phyloP scores from a whole-genome alignment of 371 early-diverging fungal species.

The Cokeromyces recurvatus region DNA sequence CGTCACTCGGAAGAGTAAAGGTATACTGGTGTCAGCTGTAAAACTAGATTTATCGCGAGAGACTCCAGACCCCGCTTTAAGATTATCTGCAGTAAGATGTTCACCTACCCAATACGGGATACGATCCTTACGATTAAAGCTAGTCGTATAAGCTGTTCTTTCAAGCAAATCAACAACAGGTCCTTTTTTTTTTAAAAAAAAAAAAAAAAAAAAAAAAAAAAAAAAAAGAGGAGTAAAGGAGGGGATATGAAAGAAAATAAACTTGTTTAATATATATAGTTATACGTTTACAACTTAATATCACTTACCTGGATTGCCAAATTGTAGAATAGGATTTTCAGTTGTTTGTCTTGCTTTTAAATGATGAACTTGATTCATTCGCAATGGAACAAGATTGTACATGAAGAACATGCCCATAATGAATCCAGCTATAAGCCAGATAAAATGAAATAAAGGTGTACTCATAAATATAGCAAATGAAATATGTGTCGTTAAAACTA shows the following conservation, averaged over 20 bases:
- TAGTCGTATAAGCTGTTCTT: conserved; percentile 48
- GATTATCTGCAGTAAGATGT: conserved; percentile 64
- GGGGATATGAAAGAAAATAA: background rate
- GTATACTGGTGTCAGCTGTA: conserved; percentile 56
- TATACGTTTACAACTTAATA: background rate
- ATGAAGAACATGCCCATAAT: conserved; percentile 22
- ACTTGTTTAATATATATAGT: no score
- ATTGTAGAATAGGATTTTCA: conserved; percentile 22
- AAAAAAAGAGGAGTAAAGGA: background rate
- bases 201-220: no score
- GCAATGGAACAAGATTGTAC: conserved; percentile 7
- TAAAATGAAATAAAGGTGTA: conserved; percentile 1
- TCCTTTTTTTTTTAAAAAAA: conserved; percentile 25
- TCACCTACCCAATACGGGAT: conserved; percentile 82
- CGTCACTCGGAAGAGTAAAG: conserved; percentile 55
- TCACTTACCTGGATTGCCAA: conserved; percentile 42
- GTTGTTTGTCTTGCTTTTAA: background rate
- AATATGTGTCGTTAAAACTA: background rate
- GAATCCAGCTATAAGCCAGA: conserved; percentile 19
- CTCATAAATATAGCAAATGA: conserved; percentile 1
- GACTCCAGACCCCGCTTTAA: conserved; percentile 46
- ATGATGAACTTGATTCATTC: background rate
- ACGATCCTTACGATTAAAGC: conserved; percentile 68
- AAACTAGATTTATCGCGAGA: conserved; percentile 60
- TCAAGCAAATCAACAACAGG: conserved; percentile 46